Evolutionary conservation across 108 stramenopile genomes (phyloP).

Genomic region (Nitzschia sp.): DNA sequence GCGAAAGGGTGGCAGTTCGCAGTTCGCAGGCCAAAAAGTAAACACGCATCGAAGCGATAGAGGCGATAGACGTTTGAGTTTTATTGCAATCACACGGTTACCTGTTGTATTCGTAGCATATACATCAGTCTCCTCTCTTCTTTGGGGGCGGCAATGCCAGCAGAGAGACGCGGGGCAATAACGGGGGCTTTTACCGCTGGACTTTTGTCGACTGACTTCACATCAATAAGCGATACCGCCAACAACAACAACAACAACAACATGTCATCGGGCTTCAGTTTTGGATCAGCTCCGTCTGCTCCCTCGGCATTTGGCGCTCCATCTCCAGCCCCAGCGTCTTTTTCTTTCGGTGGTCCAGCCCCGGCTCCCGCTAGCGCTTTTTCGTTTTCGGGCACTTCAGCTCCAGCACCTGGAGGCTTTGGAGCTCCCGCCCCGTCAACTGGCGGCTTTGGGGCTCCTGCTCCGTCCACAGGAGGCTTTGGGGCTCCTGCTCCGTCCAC

Average conservation of each 20-base stretch:
- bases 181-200: conserved; percentile 10
- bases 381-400: conserved; percentile 16
- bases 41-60: no score
- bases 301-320: background rate
- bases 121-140: no score
- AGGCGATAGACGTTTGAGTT: no score
- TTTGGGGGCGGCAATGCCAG: conserved; percentile 24
- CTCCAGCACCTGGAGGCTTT: conserved; percentile 27
- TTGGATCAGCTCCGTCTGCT: conserved; percentile 28
- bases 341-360: conserved; percentile 42
- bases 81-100: no score
- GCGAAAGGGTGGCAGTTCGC: no score
- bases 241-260: background rate
- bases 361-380: conserved; percentile 32
- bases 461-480: conserved; percentile 23
- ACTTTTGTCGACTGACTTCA: background rate
- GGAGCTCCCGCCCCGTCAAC: conserved; percentile 53
- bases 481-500: conserved; percentile 50
- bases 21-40: no score
- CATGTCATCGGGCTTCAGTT: conserved; percentile 15
- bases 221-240: background rate
- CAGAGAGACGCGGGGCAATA: conserved; percentile 31
- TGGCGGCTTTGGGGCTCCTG: conserved; percentile 24
- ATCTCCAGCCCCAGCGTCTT: conserved; percentile 22
- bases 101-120: no score